Percentiles rank a stretch among this genome's conserved stretches.
Evolutionary conservation across 208 protist genomes (phyloP).

Genomic region (Wallacemonas sp.): DNA sequence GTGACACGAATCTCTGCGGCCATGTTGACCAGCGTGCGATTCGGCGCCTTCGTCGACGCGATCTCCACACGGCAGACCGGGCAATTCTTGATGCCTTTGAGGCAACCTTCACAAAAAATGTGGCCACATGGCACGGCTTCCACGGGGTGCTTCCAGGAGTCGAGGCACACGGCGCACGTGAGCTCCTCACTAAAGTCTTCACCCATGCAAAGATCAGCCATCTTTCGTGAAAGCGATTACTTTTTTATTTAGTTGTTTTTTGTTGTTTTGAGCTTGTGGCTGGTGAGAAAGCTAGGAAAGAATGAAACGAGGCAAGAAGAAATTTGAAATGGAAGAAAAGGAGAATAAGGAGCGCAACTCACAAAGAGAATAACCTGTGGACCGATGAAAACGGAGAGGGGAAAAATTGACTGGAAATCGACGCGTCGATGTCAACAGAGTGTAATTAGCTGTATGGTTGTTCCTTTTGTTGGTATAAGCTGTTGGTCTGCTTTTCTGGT

Average conservation of each 20-base stretch:
- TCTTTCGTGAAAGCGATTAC: too few relatives aligned
- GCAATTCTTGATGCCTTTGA: constrained; percentile 12
- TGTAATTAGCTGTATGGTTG: too few relatives aligned
- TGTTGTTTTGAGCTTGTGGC: background rate
- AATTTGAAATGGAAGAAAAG: too few relatives aligned
- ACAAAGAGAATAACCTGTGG: too few relatives aligned
- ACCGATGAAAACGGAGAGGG: too few relatives aligned
- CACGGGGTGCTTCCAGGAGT: constrained; percentile 69
- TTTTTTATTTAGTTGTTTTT: background rate
- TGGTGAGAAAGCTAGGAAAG: too few relatives aligned
- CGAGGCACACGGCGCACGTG: constrained; percentile 67
- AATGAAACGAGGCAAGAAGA: too few relatives aligned
- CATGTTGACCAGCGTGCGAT: constrained; percentile 23
- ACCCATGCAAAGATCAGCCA: constrained; percentile 37
- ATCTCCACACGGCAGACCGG: constrained; percentile 15
- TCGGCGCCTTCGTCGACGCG: constrained; percentile 9
- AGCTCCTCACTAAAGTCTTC: constrained; percentile 71
- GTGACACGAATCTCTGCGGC: constrained; percentile 10
- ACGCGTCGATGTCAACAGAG: too few relatives aligned
- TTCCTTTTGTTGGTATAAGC: too few relatives aligned
- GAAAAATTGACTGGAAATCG: too few relatives aligned
- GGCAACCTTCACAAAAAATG: constrained; percentile 30
- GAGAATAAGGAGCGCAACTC: too few relatives aligned
- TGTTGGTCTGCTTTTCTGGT: too few relatives aligned
- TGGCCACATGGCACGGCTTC: constrained; percentile 46